Evolutionary conservation across 495 filamentous ascomycete genomes (phyloP), one percentile per base, ranked within the genome.

Genomic region (Hapsidospora chrysogenum): DNA sequence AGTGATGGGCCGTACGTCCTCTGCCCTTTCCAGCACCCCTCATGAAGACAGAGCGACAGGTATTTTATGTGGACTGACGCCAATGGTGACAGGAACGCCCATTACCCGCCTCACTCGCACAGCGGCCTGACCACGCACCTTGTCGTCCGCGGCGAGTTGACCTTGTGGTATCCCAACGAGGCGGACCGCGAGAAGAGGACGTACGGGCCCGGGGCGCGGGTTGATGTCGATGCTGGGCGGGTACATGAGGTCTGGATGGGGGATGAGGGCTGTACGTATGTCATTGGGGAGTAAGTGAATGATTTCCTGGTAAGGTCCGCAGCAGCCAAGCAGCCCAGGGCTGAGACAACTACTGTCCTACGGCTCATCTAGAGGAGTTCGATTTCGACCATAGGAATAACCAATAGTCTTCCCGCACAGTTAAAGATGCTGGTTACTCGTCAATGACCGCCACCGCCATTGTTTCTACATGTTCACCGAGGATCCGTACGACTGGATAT

Each of bases 191-290:
- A 51, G 39, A 83, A 76, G 53, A 70, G 71, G 50, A 84, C 74
- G 2, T 81, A 78, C 47, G 66, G 68, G 0, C 61, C 61, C 2
- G 83, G 82, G 0, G 70, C 64, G 10, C 60, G 83, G 37, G 49
- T 89, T n/a, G 81, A 87, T 56, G 80, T 92, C 2, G 77, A 76
- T 6, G 76, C 78, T 1, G 63, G 65, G 0, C 68, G 72, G 29
- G 37, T 71, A 8, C 84, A 89, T 56, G 83, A 89, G 61, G 81
- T 89, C 14, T 89, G 82, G 84, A 74, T 86, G 43, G 82, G 84
- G 0, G 26, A 50, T 1, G 62, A 75, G 36, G 84, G 84, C 0
- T 92, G 84, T 56, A 84, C 80, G 26, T 85, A 83, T 61, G 78
- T 87, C 15, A 84, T 89, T 53, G 84, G 84, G 14, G 81, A 85